Percentiles rank a stretch among this genome's conserved stretches.
These are phyloP conservation scores for Mycothermus thermophilus DNA, from an alignment of 495 filamentous ascomycete species.

Conservation along the genomic window DNA sequence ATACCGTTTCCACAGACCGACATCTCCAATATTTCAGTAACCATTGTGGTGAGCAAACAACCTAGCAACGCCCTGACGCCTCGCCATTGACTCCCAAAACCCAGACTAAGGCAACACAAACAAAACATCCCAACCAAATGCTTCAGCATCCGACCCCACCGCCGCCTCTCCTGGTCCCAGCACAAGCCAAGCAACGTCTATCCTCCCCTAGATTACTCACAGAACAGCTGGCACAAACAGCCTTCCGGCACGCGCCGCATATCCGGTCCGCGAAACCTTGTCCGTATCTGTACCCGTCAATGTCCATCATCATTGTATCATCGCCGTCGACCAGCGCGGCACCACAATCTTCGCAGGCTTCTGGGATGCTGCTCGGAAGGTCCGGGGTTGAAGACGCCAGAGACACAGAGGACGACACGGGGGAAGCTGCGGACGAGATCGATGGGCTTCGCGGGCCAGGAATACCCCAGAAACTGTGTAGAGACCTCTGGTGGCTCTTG, in stretches of 20 bases:
- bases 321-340: slow-evolving; percentile 13
- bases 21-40: too few relatives aligned
- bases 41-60: too few relatives aligned
- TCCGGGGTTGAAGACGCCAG: background rate
- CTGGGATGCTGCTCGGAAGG: slow-evolving; percentile 6
- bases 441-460: too few relatives aligned
- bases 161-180: too few relatives aligned
- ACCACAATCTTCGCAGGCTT: slow-evolving; percentile 33
- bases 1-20: too few relatives aligned
- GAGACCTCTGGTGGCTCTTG: slow-evolving; percentile 22
- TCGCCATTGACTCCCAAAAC: too few relatives aligned
- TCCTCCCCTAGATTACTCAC: slow-evolving; percentile 33
- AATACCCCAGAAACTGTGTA: slow-evolving; percentile 37
- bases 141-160: too few relatives aligned
- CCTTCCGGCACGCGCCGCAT: slow-evolving; percentile 30
- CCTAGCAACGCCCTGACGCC: too few relatives aligned
- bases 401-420: slow-evolving; percentile 4
- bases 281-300: slow-evolving; percentile 8
- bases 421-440: too few relatives aligned
- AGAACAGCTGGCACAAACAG: slow-evolving; percentile 36
- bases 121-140: too few relatives aligned
- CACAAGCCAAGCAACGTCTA: slow-evolving; percentile 31
- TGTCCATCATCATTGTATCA: slow-evolving; percentile 17
- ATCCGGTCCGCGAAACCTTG: too few relatives aligned
- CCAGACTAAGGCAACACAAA: too few relatives aligned